Conservation (phyloP, 768 basidiomycete genomes). For the Pseudohyphozyma bogoriensis region DNA sequence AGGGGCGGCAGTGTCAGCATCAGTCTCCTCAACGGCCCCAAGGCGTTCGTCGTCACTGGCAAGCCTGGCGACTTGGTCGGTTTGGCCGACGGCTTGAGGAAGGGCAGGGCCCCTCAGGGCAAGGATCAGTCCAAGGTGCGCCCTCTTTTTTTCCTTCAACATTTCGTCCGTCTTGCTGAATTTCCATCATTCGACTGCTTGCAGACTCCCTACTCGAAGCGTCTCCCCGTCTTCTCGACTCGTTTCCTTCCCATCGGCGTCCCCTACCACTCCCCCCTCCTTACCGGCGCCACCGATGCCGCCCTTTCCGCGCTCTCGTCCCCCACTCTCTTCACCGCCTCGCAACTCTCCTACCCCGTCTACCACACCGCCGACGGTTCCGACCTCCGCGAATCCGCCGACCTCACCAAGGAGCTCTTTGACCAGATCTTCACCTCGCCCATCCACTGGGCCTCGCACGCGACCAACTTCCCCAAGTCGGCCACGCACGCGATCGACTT, state of each 20-base stretch:
- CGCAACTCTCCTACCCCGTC: constrained; percentile 69
- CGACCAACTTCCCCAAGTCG: constrained; percentile 75
- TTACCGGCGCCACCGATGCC: constrained; percentile 62
- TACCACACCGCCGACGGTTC: constrained; percentile 87
- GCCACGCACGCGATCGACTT: constrained; percentile 95
- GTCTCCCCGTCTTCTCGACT: constrained; percentile 82
- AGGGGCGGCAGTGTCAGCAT: constrained; percentile 65
- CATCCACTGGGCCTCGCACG: constrained; percentile 77
- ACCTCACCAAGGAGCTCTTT: constrained; percentile 71
- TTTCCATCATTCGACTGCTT: neutral
- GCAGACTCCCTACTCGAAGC: constrained; percentile 70
- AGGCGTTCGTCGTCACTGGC: constrained; percentile 85
- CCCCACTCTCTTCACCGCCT: constrained; percentile 52
- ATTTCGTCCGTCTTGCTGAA: neutral
- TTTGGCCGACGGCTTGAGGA: constrained; percentile 79
- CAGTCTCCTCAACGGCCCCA: constrained; percentile 86
- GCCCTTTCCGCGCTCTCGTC: constrained; percentile 62
- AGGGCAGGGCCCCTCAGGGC: constrained; percentile 74
- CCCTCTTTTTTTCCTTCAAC: neutral
- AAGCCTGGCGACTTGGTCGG: constrained; percentile 86
- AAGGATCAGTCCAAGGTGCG: constrained; percentile 76
- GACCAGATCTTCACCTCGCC: constrained; percentile 86
- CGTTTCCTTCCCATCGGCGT: constrained; percentile 93
- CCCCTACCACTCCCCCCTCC: constrained; percentile 87
- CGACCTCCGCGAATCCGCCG: constrained; percentile 67